Evolutionary conservation across 1,284 basidiomycete genomes (phyloP), one percentile per base, ranked within the genome.

Genomic region (Phlebopus sp.): DNA sequence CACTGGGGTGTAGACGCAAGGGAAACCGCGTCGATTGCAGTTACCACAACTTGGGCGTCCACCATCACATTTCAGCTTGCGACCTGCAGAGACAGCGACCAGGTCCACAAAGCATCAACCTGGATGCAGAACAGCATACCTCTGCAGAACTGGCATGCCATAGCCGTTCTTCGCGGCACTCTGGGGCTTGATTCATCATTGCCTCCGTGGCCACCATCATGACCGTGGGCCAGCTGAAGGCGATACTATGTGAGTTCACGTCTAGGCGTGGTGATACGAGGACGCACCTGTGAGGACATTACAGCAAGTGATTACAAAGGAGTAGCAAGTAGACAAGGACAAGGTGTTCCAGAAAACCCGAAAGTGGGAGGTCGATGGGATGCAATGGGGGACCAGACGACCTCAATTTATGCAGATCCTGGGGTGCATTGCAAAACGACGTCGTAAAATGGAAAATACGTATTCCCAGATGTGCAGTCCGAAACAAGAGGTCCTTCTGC

Each of bases 1-100:
- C 77, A 82, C 80, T 45, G 79, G 76, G 21, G 64, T 53, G 57
- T 83, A 83, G 41, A 55, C 52, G 52, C 80, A 82, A 13, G 73
- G 69, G 55, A 66, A 71, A 9, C 69, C 69, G 34, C 80, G 70
- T 46, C 69, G 69, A 55, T 74, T 68, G 58, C 80, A 82, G 55
- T 82, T 80, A 37, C 63, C 66, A 59, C 80, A 82, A 23, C 72
- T 69, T 4, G 80, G 81, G 23, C 71, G 71, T 44, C 59, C 54
- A 9, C 81, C 80, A 52, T 81, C 77, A 53, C 80, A 82, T 63
- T 82, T 82, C 41, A 83, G 59, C 63, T 82, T 82, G 47, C 80
- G 69, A 7, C 75, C 80, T 82, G 49, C 14, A 19, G 38, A 38
- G 32, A 29, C 7, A 18, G 39, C 40, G 37, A 36, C 38, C 15